phyloP scores from a whole-genome alignment of 805 yeast species.

The Starmerella kuoi region DNA sequence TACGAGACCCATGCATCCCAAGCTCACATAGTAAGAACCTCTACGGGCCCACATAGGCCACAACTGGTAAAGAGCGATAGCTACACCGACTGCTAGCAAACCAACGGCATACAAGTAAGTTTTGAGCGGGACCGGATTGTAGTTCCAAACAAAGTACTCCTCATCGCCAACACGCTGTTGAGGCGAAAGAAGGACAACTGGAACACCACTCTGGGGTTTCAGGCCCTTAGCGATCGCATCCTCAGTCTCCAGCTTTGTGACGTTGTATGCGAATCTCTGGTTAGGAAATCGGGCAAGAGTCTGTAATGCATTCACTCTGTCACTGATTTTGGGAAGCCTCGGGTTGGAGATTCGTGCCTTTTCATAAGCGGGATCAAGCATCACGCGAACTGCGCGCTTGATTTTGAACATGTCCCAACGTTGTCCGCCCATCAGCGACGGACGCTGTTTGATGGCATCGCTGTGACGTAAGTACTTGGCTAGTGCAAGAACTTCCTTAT shows the following conservation, averaged over 20 bases:
- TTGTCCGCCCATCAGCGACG: slow-evolving; percentile 60
- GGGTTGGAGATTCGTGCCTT: slow-evolving; percentile 31
- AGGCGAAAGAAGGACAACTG: slow-evolving; percentile 31
- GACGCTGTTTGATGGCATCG: slow-evolving; percentile 60
- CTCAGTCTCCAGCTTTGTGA: slow-evolving; percentile 52
- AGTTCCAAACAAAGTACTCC: slow-evolving; percentile 71
- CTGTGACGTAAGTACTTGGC: slow-evolving; percentile 62
- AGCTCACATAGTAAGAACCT: slow-evolving; percentile 82
- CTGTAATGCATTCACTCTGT: slow-evolving; percentile 46
- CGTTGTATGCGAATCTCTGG: slow-evolving; percentile 63
- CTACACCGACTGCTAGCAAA: slow-evolving; percentile 50
- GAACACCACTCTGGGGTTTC: slow-evolving; percentile 56
- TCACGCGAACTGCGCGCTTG: slow-evolving; percentile 71
- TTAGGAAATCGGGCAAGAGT: slow-evolving; percentile 58
- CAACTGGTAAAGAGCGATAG: slow-evolving; percentile 69
- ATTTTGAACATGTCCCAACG: slow-evolving; percentile 70
- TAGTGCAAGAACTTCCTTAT: slow-evolving; percentile 52
- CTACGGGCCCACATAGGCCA: slow-evolving; percentile 88
- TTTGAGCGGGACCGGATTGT: slow-evolving; percentile 56
- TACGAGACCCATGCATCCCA: slow-evolving; percentile 60
- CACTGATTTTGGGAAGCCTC: slow-evolving; percentile 38
- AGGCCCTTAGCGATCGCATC: slow-evolving; percentile 48
- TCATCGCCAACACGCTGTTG: slow-evolving; percentile 33
- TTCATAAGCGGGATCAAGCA: slow-evolving; percentile 60
- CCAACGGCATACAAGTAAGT: slow-evolving; percentile 38